These are phyloP conservation scores for Zasmidium angulare DNA, from an alignment of 2,329 filamentous ascomycete species.

Conservation along the genomic window DNA sequence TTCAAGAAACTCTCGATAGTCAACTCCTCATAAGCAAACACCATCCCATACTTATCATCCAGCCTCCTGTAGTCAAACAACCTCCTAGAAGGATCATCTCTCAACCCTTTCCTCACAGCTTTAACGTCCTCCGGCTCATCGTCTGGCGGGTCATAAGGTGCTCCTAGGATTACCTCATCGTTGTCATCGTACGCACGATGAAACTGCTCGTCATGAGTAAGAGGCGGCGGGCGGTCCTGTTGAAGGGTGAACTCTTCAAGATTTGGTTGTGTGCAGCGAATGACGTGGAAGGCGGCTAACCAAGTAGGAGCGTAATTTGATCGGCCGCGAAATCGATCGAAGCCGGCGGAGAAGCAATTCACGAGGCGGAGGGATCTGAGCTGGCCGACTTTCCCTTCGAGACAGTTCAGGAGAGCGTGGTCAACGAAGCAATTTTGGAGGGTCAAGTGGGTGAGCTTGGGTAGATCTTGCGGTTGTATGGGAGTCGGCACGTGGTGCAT, in stretches of 20 bases:
- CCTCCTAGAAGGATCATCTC: background rate
- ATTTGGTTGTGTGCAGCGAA: background rate
- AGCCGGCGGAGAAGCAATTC: background rate
- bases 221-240: background rate
- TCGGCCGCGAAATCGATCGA: background rate
- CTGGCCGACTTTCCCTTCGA: background rate
- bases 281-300: background rate
- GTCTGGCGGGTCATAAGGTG: background rate
- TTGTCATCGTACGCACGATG: background rate
- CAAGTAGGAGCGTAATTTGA: background rate
- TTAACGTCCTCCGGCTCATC: background rate
- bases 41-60: constrained; percentile 3
- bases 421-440: background rate
- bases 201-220: background rate
- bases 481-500: background rate
- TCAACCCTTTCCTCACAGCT: background rate
- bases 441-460: background rate
- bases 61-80: background rate
- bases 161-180: too few species aligned
- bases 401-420: background rate
- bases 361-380: background rate
- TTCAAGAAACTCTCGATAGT: background rate
- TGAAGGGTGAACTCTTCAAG: background rate
- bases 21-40: background rate
- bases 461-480: background rate